phyloP scores from a whole-genome alignment of 352 stramenopile species.

The Plasmopara halstedii region DNA sequence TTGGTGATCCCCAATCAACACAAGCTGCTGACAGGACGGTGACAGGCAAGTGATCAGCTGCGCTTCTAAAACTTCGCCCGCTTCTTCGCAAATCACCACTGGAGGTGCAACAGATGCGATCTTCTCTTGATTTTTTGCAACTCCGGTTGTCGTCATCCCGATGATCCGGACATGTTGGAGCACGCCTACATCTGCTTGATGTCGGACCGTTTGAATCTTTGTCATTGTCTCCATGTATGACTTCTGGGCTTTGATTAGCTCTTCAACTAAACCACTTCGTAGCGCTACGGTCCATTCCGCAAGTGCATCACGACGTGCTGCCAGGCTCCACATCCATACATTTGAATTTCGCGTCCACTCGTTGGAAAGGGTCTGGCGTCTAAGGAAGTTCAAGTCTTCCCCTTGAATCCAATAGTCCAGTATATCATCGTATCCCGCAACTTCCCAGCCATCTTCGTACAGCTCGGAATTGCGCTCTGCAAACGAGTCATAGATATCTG shows the following conservation, averaged over 20 bases:
- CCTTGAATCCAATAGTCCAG: constrained; percentile 37
- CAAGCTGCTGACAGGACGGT: constrained; percentile 65
- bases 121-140: constrained; percentile 63
- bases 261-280: constrained; percentile 9
- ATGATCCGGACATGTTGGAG: constrained; percentile 46
- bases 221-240: constrained; percentile 19
- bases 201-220: constrained; percentile 24
- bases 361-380: constrained; percentile 1
- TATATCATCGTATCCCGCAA: constrained; percentile 26
- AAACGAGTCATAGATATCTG: constrained; percentile 25
- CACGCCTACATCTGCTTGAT: constrained; percentile 22
- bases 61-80: constrained; percentile 79
- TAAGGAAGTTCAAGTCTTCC: constrained; percentile 5
- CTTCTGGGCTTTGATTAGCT: constrained; percentile 24
- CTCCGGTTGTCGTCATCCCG: constrained; percentile 76
- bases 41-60: constrained; percentile 53
- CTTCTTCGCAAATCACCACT: constrained; percentile 85
- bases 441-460: constrained; percentile 24
- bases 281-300: constrained; percentile 17
- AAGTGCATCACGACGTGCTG: constrained; percentile 18
- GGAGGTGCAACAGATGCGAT: constrained; percentile 43
- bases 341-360: constrained; percentile 16
- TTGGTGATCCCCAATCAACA: constrained; percentile 85
- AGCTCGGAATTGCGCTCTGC: constrained; percentile 14
- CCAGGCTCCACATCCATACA: constrained; percentile 26